Evolutionary conservation across 148 eudicot species (phyloP).

Genomic region (Silene latifolia): DNA sequence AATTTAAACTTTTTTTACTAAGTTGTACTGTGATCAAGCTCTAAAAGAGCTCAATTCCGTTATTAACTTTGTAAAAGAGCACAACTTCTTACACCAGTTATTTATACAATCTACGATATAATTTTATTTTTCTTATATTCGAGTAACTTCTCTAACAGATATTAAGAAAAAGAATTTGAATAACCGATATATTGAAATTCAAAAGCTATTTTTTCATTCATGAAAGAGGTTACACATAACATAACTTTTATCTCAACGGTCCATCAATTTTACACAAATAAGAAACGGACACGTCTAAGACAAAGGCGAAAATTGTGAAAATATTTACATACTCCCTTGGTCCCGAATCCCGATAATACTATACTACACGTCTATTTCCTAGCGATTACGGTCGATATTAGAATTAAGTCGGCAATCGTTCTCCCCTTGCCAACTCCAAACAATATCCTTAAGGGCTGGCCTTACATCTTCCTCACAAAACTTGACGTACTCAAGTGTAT

Average conservation of each 20-base stretch:
- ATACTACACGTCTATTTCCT: neutral
- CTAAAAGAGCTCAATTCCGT: too few species aligned
- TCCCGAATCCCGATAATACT: neutral
- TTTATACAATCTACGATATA: too few species aligned
- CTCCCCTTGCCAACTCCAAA: conserved; percentile 96
- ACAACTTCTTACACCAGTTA: too few species aligned
- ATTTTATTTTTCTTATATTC: too few species aligned
- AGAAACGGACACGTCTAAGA: neutral
- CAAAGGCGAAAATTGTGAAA: neutral
- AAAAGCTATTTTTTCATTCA: neutral
- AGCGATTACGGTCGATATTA: conserved; percentile 19
- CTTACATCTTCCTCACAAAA: conserved; percentile 75
- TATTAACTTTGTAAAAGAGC: too few species aligned
- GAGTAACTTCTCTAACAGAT: too few species aligned
- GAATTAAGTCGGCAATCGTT: conserved; percentile 19
- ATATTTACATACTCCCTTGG: neutral
- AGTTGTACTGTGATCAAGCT: too few species aligned
- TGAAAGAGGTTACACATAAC: neutral
- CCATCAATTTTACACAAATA: neutral
- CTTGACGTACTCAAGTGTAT: conserved; percentile 73
- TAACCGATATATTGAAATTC: too few species aligned
- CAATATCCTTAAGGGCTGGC: conserved; percentile 75
- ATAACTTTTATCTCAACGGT: neutral
- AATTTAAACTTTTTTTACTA: too few species aligned
- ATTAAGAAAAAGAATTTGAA: neutral